Percentiles rank a stretch among this genome's conserved stretches.
Conservation (phyloP, 2,329 filamentous ascomycete species). For the Fusarium torulosum region DNA sequence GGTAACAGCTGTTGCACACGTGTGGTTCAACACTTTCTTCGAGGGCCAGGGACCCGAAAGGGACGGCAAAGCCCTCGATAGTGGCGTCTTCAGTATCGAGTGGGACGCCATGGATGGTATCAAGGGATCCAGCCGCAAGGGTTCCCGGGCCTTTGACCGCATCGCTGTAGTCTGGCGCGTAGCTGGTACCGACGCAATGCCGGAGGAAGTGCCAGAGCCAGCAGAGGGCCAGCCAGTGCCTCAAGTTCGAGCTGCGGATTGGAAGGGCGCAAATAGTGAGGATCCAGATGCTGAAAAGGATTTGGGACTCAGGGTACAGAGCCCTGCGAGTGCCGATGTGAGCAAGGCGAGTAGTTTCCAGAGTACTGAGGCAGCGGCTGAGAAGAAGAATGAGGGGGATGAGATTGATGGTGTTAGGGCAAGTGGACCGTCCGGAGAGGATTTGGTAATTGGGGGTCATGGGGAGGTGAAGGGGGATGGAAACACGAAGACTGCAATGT, state of each 20-base stretch:
- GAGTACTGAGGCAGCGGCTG: slow-evolving; percentile 49
- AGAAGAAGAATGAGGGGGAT: slow-evolving; percentile 35
- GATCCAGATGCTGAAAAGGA: slow-evolving; percentile 65
- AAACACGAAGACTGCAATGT: slow-evolving; percentile 1
- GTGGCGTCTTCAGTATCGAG: slow-evolving; percentile 70
- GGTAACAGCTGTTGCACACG: slow-evolving; percentile 92
- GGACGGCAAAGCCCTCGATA: slow-evolving; percentile 73
- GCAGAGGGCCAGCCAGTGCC: slow-evolving; percentile 74
- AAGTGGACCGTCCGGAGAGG: slow-evolving; percentile 55
- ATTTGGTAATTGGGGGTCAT: slow-evolving; percentile 43
- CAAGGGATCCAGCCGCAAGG: slow-evolving; percentile 87
- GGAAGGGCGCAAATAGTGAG: slow-evolving; percentile 71
- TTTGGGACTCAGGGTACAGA: slow-evolving; percentile 75
- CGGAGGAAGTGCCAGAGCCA: slow-evolving; percentile 68
- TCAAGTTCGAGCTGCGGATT: slow-evolving; percentile 78
- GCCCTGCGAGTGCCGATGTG: slow-evolving; percentile 73
- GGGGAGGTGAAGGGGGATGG: background rate
- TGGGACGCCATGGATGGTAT: slow-evolving; percentile 89
- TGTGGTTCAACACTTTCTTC: slow-evolving; percentile 97
- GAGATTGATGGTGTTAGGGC: slow-evolving; percentile 53
- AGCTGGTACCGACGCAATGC: slow-evolving; percentile 46
- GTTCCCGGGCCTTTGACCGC: slow-evolving; percentile 82
- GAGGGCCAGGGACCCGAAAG: slow-evolving; percentile 83
- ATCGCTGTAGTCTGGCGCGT: slow-evolving; percentile 87
- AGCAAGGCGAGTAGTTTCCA: slow-evolving; percentile 79